Base-by-base conservation (phyloP, 1,139 yeast species). In the Diutina sp. region DNA sequence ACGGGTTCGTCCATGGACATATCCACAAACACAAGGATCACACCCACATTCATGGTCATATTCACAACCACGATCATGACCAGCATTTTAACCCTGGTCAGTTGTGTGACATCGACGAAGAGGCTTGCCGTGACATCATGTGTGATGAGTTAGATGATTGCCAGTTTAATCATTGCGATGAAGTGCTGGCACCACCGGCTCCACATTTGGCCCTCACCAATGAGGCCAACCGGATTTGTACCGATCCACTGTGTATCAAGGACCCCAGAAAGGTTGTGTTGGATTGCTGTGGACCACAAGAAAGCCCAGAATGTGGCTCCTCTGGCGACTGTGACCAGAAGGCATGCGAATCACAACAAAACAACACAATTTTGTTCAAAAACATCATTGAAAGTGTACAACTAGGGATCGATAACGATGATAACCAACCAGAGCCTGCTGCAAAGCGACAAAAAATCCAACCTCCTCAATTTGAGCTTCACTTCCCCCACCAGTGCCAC, bases 31-130 rank as follows among this genome's bases (percentile, higher is more conserved):
- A 82, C 64, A 74, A 77, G 59, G 81, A 82, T 62, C 82, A 83
- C 63, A 82, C 87, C 8, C 85, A 83, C 61, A 82, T 83, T 28
- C 89, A 84, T 64, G 89, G 88, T 2, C 88, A 84, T 64, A 80
- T 83, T 46, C 89, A 84, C 63, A 80, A 75, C 58, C 79, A 74
- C 57, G 78, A 74, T 58, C 76, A 73, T 56, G 67, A 66, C 53
- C 63, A 61, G 29, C 64, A 62, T 55, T 56, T 54, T 28, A n/a
- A 53, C 54, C 51, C 56, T 18, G 18, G 55, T 1, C 41, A 55
- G 14, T 16, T n/a, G 51, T 61, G 64, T 25, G 71, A 70, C 54
- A 64, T 72, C 51, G 76, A 73, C n/a, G 69, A 70, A 4, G 59
- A 67, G 53, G 38, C 51, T 11, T 76, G 80, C 63, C 69, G 72